Percentiles rank a stretch among this genome's conserved stretches.
These are phyloP conservation scores for Cupressus sempervirens DNA, from an alignment of 75 land plant genomes.

Conservation along the genomic window DNA sequence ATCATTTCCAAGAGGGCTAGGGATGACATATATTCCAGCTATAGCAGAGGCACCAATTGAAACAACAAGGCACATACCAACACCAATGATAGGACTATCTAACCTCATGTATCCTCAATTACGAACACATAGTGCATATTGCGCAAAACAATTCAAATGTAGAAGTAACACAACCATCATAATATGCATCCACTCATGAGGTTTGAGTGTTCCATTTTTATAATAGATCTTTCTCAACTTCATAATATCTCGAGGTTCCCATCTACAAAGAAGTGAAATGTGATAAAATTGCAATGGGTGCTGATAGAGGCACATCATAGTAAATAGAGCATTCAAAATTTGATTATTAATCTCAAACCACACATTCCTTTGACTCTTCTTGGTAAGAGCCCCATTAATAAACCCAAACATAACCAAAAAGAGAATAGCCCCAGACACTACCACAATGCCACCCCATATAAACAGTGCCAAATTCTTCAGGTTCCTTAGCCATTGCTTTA, in stretches of 20 bases:
- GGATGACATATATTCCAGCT: conserved; percentile 56
- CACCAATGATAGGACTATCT: conserved; percentile 60
- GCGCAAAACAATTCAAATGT: conserved; percentile 71
- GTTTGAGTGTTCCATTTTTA: conserved; percentile 60
- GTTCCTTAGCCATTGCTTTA: conserved; percentile 60
- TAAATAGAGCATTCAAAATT: conserved; percentile 79
- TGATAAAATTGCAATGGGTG: conserved; percentile 74
- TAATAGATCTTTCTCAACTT: conserved; percentile 62
- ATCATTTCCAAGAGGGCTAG: conserved; percentile 73
- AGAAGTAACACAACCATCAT: conserved; percentile 67
- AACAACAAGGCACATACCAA: conserved; percentile 42
- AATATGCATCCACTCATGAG: conserved; percentile 77
- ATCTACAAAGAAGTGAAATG: conserved; percentile 49
- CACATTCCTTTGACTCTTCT: conserved; percentile 47
- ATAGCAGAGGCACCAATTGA: conserved; percentile 61
- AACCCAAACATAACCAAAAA: conserved; percentile 79
- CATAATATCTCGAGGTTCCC: conserved; percentile 52
- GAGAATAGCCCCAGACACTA: conserved; percentile 60
- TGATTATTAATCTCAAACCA: conserved; percentile 89
- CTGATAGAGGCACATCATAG: conserved; percentile 73
- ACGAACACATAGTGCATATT: conserved; percentile 83
- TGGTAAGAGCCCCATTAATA: conserved; percentile 49
- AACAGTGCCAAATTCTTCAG: conserved; percentile 71
- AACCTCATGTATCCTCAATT: conserved; percentile 73
- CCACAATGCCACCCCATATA: conserved; percentile 58